Base-by-base conservation (phyloP, 257 asterid species). In the Linaria vulgaris region DNA sequence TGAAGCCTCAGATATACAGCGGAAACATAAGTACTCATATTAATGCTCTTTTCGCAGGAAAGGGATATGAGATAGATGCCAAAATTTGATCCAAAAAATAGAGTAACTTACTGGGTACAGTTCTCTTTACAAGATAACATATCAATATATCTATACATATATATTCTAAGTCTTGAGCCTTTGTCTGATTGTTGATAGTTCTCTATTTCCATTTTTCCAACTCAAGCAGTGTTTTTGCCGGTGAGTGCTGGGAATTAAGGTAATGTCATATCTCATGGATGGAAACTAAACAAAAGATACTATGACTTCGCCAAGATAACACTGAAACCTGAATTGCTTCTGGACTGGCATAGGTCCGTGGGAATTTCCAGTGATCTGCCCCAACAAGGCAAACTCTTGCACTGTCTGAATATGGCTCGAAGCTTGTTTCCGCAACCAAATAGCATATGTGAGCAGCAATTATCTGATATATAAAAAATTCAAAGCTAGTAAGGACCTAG, bases 341-440 rank as follows among this genome's bases (percentile, higher is more conserved):
- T 63, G 99, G 95, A 70, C 94, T 83, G 9, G 97, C 97, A 76
- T 80, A 94, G 19, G 97, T 87, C 58, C 99, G 85, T 5, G 99
- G 99, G 57, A 61, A 84, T 70, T 84, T 90, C 88, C 79, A 90
- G 68, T 94, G 99, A 81, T 94, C 95, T 45, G 99, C 95, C 70
- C 99, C 99, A 55, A 87, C 72, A 62, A 94, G 99, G 75, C 99
- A 94, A 83, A 94, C 45, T 74, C 99, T 90, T 61, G 97, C 90
- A 37, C 75, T 85, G 77, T 90, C 91, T 51, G 96, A 90, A 74
- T 80, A 94, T 56, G 84, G 84, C 73, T 90, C 99, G 31, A 94
- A 94, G 73, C 75, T 87, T 50, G 95, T 84, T 79, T 90, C 99
- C 38, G 97, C 96, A 61, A 94, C 96, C 79, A 94, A 70, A 78